Evolutionary conservation across 78 protist species (phyloP), one percentile per base, ranked within the genome.

Genomic region (Salpingoeca rosetta): DNA sequence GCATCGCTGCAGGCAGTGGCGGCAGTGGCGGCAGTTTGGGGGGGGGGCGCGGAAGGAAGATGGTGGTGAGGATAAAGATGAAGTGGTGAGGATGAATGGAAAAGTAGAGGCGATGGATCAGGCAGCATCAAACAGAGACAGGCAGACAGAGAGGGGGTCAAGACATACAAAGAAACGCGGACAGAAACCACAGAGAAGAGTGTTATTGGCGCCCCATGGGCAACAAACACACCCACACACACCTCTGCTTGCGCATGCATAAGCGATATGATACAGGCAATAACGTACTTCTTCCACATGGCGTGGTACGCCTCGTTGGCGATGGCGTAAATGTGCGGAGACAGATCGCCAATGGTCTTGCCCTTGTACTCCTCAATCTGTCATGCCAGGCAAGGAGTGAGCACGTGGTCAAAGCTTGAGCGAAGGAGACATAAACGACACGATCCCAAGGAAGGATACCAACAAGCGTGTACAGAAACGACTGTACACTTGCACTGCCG

Each of bases 331-430:
- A 87, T n/a, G 83, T 87, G 90, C 24, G 90, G 90, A 17, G 89
- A 93, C 44, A 86, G 87, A 81, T 87, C 91, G 65, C 84, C 87
- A 44, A 87, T 78, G 77, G 83, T 44, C 81, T 89, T 80, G 43
- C 88, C 86, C 75, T 84, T 57, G 91, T 89, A 93, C 57, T 80
- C 3, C 38, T 89, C 90, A 81, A 92, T 90, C 65, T 51, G 65
- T 22, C 65, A 17, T 22, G 65, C 7, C 65, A 51, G 65, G 17
- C 17, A 7, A 51, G 65, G n/a, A n/a, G n/a, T n/a, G n/a, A n/a
- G n/a, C n/a, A n/a, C n/a, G n/a, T n/a, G n/a, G n/a, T n/a, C n/a
- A n/a, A n/a, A n/a, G n/a, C n/a, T n/a, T n/a, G n/a, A n/a, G n/a
- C n/a, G n/a, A n/a, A n/a, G n/a, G n/a, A n/a, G n/a, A n/a, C n/a